A percentile compares a stretch with the other conserved stretches of the same genome.
phyloP scores from a whole-genome alignment of 176 grass and related monocot genomes.

The Triticum timopheevii region DNA sequence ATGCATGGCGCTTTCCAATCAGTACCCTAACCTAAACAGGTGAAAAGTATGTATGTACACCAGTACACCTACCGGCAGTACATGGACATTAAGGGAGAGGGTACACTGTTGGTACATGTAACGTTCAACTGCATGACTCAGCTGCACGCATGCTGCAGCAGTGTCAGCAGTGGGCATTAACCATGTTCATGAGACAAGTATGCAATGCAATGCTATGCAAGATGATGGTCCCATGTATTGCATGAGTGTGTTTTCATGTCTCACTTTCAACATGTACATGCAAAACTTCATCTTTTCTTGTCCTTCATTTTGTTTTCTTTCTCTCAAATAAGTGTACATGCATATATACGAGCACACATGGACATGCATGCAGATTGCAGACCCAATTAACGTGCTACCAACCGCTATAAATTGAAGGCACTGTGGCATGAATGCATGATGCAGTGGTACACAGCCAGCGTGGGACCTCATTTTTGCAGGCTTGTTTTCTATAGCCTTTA shows the following conservation, averaged over 20 bases:
- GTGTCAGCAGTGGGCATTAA: neutral
- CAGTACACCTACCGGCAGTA: neutral
- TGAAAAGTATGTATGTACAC: conserved; percentile 1
- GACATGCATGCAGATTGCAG: neutral
- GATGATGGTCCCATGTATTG: neutral
- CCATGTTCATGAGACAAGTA: neutral
- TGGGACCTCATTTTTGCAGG: neutral
- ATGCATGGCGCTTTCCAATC: neutral
- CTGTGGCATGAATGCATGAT: neutral
- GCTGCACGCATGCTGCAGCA: neutral
- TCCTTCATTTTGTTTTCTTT: too few relatives aligned
- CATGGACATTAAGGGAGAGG: neutral
- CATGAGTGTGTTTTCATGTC: neutral
- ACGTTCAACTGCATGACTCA: conserved; percentile 3
- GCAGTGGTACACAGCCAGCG: neutral
- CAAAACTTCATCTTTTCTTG: neutral
- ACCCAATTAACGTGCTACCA: neutral
- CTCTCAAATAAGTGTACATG: neutral
- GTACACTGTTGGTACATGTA: neutral
- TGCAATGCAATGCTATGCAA: neutral
- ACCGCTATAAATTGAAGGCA: neutral
- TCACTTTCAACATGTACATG: neutral
- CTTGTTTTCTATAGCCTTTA: too few relatives aligned
- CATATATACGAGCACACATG: neutral
- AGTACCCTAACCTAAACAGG: conserved; percentile 23